Evolutionary conservation across 352 stramenopile genomes (phyloP), one percentile per base, ranked within the genome.

Genomic region (Globisporangium yorkense): DNA sequence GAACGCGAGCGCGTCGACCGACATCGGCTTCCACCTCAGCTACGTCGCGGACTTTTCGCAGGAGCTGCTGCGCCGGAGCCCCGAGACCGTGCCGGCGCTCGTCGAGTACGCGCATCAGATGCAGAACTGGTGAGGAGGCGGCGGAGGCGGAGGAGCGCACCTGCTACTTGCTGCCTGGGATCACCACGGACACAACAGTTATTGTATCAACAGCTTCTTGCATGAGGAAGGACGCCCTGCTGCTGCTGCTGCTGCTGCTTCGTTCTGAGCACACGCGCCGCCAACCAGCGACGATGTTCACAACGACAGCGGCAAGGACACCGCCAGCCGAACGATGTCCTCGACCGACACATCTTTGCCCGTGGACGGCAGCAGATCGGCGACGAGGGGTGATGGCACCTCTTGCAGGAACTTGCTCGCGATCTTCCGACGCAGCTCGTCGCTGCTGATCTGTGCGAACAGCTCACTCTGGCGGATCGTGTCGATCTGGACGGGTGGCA

Each of bases 51-150:
- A 91, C 21, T 90, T 92, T 52, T 60, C 74, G 5, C 81, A 88
- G 53, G 79, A 92, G 31, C 51, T 94, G 46, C 75, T 94, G 50
- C 74, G 78, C 71, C 71, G 76, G 24, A 71, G 77, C 21, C 84
- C 84, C 27, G 73, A 88, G 6, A 75, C 51, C n/a, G 72, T 94
- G 27, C 27, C 68, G 13, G 64, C 71, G 18, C 72, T 94, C 47
- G 76, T 89, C 13, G 75, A 90, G 9, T 62, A 72, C 40, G 82
- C 84, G 18, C 75, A 89, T 54, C 80, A 91, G 51, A 70, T 92
- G 68, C 83, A 88, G 56, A 84, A 90, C 43, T 90, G 82, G 77
- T 92, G 68, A 67, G 5, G 16, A 46, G 44, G 40, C 31, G 12
- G 29, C 18, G 50, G 20, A n/a, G 6, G n/a, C 51, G 12, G 13